phyloP scores from a whole-genome alignment of 2,329 filamentous ascomycete species.

The Byssothecium circinans region DNA sequence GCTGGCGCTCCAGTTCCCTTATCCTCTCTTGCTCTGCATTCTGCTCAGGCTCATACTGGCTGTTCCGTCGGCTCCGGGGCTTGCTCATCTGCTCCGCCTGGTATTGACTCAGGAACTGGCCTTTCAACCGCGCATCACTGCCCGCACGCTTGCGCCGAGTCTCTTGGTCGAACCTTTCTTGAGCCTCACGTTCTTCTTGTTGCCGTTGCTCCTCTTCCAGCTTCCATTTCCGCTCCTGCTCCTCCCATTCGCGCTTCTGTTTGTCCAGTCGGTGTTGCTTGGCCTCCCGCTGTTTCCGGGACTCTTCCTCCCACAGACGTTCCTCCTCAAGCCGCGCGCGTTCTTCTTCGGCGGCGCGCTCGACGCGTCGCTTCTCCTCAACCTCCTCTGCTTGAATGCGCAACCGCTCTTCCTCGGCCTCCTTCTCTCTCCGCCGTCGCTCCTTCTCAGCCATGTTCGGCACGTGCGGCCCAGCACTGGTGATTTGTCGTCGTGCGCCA shows the following conservation, averaged over 20 bases:
- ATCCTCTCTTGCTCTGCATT: slow-evolving; percentile 68
- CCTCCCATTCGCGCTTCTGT: slow-evolving; percentile 74
- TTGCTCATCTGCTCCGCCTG: slow-evolving; percentile 64
- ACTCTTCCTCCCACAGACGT: slow-evolving; percentile 67
- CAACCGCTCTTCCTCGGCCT: slow-evolving; percentile 57
- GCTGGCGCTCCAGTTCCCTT: slow-evolving; percentile 74
- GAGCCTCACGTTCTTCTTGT: slow-evolving; percentile 72
- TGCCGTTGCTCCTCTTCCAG: slow-evolving; percentile 71
- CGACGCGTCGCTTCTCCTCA: slow-evolving; percentile 51
- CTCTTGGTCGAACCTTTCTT: slow-evolving; percentile 68
- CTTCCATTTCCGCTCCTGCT: slow-evolving; percentile 76
- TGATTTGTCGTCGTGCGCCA: slow-evolving; percentile 90
- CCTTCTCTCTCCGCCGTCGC: slow-evolving; percentile 61
- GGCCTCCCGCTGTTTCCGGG: slow-evolving; percentile 60
- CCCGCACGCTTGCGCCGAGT: slow-evolving; percentile 61
- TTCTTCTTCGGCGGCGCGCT: slow-evolving; percentile 64
- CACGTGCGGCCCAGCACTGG: slow-evolving; percentile 74
- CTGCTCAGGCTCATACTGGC: slow-evolving; percentile 48
- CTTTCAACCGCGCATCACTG: slow-evolving; percentile 71
- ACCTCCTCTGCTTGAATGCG: slow-evolving; percentile 56
- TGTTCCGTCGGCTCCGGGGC: slow-evolving; percentile 39
- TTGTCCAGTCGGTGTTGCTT: slow-evolving; percentile 63
- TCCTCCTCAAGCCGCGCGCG: slow-evolving; percentile 65
- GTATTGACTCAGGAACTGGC: slow-evolving; percentile 86
- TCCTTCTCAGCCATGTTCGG: slow-evolving; percentile 86